Evolutionary conservation across 306 rosid genomes (phyloP).

Genomic region (Echinosophora koreensis): DNA sequence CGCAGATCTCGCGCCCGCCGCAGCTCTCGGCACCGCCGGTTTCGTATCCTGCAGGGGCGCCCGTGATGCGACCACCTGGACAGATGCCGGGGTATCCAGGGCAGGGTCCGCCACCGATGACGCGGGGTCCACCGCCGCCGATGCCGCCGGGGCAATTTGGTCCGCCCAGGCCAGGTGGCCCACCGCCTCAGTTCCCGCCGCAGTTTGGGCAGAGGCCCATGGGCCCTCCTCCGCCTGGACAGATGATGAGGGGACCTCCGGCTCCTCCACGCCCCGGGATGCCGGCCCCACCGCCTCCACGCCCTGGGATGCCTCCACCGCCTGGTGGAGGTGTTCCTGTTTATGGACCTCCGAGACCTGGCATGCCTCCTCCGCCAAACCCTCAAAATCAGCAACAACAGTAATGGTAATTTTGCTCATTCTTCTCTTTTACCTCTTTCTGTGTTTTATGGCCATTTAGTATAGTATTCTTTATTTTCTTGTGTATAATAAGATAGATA

Average conservation of each 20-base stretch:
- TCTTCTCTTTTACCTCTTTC: neutral
- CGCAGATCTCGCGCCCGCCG: constrained; percentile 88
- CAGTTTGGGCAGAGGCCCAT: constrained; percentile 94
- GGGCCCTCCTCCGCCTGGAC: constrained; percentile 99
- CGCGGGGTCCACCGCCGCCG: constrained; percentile 74
- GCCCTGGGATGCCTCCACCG: constrained; percentile 98
- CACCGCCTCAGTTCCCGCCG: constrained; percentile 75
- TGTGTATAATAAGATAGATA: too few relatives aligned
- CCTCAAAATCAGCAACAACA: constrained; percentile 82
- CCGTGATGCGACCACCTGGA: constrained; percentile 77
- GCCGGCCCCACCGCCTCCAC: constrained; percentile 73
- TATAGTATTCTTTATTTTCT: too few relatives aligned
- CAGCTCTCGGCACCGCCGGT: constrained; percentile 78
- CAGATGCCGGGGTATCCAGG: constrained; percentile 79
- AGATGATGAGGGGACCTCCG: constrained; percentile 96
- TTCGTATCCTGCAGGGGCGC: constrained; percentile 71
- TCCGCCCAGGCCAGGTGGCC: constrained; percentile 70
- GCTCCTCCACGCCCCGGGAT: constrained; percentile 87
- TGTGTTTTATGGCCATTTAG: neutral
- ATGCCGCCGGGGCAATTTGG: constrained; percentile 74
- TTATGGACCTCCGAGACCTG: constrained; percentile 88
- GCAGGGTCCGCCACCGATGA: constrained; percentile 69
- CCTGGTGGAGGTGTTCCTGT: constrained; percentile 84
- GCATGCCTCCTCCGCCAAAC: constrained; percentile 89
- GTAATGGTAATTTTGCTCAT: constrained; percentile 47